These are phyloP conservation scores for Penicillium vulpinum DNA, from an alignment of 2,329 filamentous ascomycete species.

Conservation along the genomic window DNA sequence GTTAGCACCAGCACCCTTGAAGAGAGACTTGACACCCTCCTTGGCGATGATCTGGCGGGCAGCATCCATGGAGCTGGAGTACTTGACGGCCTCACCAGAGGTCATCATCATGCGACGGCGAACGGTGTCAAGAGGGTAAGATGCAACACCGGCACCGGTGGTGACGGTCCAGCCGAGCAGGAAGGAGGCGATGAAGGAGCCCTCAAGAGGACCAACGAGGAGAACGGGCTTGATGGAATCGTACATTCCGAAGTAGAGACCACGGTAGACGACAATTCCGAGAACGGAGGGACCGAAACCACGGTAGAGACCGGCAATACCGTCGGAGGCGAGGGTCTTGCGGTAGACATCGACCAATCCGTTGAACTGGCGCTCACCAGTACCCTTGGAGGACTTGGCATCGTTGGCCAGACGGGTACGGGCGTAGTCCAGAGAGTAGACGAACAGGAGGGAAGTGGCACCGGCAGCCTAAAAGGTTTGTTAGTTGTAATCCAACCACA, in stretches of 20 bases:
- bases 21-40: conserved; percentile 98
- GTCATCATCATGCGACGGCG: conserved; percentile 99
- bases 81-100: conserved; percentile 94
- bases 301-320: conserved; percentile 99
- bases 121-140: conserved; percentile 99
- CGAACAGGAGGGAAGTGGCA: conserved; percentile 99
- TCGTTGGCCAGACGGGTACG: conserved; percentile 99
- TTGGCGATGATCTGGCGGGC: conserved; percentile 92
- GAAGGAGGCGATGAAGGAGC: conserved; percentile 99
- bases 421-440: conserved; percentile 99
- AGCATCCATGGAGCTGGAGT: conserved; percentile 94
- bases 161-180: conserved; percentile 97
- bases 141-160: conserved; percentile 99
- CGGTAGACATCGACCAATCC: conserved; percentile 99
- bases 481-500: conserved; percentile 1
- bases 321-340: conserved; percentile 98
- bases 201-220: conserved; percentile 85
- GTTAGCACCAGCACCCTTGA: conserved; percentile 99
- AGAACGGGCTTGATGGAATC: conserved; percentile 99
- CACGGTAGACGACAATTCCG: conserved; percentile 99
- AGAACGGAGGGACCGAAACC: conserved; percentile 99
- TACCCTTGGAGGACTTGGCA: conserved; percentile 92
- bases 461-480: conserved; percentile 69
- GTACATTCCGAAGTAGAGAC: conserved; percentile 99
- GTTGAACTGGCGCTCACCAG: conserved; percentile 99